Conservation (phyloP, 192 early-diverging fungal species). For the Coemansia javaensis region DNA sequence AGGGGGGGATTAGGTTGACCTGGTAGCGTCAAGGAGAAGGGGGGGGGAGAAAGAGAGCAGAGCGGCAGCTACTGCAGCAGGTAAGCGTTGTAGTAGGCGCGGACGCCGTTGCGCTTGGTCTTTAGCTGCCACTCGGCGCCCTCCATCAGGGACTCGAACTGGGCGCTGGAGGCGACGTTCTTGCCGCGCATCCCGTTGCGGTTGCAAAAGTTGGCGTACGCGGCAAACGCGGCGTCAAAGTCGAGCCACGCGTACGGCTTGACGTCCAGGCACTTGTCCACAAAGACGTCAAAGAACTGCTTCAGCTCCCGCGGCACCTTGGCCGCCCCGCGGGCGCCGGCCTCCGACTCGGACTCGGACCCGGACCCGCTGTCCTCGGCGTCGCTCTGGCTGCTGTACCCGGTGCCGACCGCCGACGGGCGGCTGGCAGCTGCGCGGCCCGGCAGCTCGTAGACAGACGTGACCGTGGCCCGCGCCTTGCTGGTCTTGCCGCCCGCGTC, state of each 20-base stretch:
- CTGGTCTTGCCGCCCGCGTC: slow-evolving; percentile 10
- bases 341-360: slow-evolving; percentile 1
- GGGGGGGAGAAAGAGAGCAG: not conserved
- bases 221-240: slow-evolving; percentile 23
- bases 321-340: not conserved
- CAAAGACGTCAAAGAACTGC: slow-evolving; percentile 47
- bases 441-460: slow-evolving; percentile 46
- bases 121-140: slow-evolving; percentile 50
- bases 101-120: slow-evolving; percentile 35
- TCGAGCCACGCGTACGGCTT: slow-evolving; percentile 52
- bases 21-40: too few relatives aligned
- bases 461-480: slow-evolving; percentile 26
- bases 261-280: slow-evolving; percentile 48
- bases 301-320: slow-evolving; percentile 36
- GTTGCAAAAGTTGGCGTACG: slow-evolving; percentile 47
- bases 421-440: slow-evolving; percentile 23
- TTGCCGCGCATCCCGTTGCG: slow-evolving; percentile 47
- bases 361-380: slow-evolving; percentile 7
- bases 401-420: not conserved
- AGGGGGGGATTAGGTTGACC: too few relatives aligned
- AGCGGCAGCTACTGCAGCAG: slow-evolving; percentile 16
- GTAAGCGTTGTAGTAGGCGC: slow-evolving; percentile 47
- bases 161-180: slow-evolving; percentile 29
- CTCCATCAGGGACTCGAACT: slow-evolving; percentile 50
- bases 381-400: slow-evolving; percentile 23